Base-by-base conservation (phyloP, 768 basidiomycete species). In the Sarcodon sp. region DNA sequence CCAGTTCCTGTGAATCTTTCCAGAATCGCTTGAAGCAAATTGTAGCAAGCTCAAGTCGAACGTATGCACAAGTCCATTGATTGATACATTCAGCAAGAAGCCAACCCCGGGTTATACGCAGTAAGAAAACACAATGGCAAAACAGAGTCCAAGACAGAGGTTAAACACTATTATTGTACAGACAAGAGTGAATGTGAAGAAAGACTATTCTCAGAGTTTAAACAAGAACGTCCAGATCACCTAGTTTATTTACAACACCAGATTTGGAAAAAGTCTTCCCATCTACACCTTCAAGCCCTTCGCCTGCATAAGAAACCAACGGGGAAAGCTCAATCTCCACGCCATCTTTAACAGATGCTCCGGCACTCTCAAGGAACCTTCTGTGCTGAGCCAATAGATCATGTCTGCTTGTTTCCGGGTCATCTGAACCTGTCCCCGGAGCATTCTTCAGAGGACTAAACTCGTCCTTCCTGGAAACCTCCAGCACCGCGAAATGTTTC, bases 391-490 rank as follows among this genome's bases (percentile, higher is more conserved):
- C 75, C 47, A 97, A 74, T 44, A 99, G 70, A 66, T 98, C 94
- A 36, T 79, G 75, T 43, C 92, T 77, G 56, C 90, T 93, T 32
- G 96, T 96, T 50, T 82, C 80, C 12, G 93, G 87, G 60, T 90
- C 83, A 61, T 98, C 94, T 12, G 86, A 72, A 21, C 85, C 85
- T 0, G 88, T 86, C 1, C 92, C 92, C 0, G 92, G 91, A 7
- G 92, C 94, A 59, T 99, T 99, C 72, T 99, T 99, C 63, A 99
- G 65, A 34, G 94, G 94, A 53, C 88, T 92, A 58, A 99, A 99
- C 66, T 98, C 94, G 51, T 94, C 88, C 50, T 73, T 71, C 48
- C 96, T 70, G 45, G 77, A 76, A 39, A 96, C 90, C 63, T 97
- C 92, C 60, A 98, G 66, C 36, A 97, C 89, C 31, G 85, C 79